Base-by-base conservation (phyloP, 2,329 filamentous ascomycete genomes). In the Colletotrichum graminicola region DNA sequence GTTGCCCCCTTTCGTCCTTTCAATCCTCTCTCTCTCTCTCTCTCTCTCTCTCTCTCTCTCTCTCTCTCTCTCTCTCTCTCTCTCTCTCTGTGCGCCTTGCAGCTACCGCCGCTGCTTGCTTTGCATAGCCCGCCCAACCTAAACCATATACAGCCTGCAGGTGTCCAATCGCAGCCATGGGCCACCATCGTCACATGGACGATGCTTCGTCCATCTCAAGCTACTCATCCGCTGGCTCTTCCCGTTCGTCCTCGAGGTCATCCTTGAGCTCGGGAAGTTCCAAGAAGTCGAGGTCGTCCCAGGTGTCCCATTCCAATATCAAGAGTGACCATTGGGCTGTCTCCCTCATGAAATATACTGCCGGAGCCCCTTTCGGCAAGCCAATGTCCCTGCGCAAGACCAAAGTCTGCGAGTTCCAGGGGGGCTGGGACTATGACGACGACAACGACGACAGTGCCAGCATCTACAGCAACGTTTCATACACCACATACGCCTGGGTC, bases 281-380 rank as follows among this genome's bases (percentile, higher is more conserved):
- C 57, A 74, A 61, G 55, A 69, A 64, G 66, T 73, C 73, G 3
- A 66, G 63, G 26, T 66, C 66, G 14, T 74, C 73, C 16, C 59
- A 62, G n/a, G 41, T 62, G 12, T 73, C 73, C 6, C 67, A 73
- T 36, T 65, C 69, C 60, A 62, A 57, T n/a, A 67, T 74, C 32
- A 63, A 47, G 52, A 63, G 66, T n/a, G 72, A 71, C 21, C 51
- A 63, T 52, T 73, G 69, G 72, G 21, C 61, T 16, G 62, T 73
- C 32, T 61, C 62, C 12, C 56, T 74, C 36, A 71, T 74, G 72
- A 74, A 72, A 65, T 74, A 67, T 45, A 62, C 66, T 12, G 67
- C 69, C 5, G 73, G 73, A 16, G 72, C 66, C 5, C 69, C 66
- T 23, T 65, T 66, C 29, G 67, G 54, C 16, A 70, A 64, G 52